Evolutionary conservation across 495 filamentous ascomycete species (phyloP).

Genomic region (Lasiosphaeria miniovina): DNA sequence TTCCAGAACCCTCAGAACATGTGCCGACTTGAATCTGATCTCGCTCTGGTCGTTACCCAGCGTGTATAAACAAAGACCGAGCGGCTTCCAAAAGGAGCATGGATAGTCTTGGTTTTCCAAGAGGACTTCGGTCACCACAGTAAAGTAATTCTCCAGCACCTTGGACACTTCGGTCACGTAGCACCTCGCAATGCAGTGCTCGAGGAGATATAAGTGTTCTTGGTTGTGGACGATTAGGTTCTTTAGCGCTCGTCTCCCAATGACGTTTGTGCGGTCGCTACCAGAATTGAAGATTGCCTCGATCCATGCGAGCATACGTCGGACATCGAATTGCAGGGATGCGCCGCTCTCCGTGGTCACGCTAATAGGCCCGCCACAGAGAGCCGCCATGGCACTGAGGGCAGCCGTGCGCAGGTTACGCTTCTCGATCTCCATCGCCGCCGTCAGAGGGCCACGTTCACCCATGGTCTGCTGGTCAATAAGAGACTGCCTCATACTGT

Average conservation of each 20-base stretch:
- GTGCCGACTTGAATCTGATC: conserved; percentile 83
- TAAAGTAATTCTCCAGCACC: conserved; percentile 91
- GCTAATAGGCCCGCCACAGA: conserved; percentile 89
- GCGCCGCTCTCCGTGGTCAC: conserved; percentile 81
- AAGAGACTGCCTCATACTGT: conserved; percentile 79
- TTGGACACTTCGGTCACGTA: conserved; percentile 75
- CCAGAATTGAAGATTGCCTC: conserved; percentile 86
- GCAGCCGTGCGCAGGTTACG: conserved; percentile 85
- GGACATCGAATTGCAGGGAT: conserved; percentile 84
- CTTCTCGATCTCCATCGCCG: conserved; percentile 95
- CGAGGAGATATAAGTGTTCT: conserved; percentile 75
- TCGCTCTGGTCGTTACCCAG: conserved; percentile 86
- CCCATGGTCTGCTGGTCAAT: conserved; percentile 60
- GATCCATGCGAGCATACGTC: conserved; percentile 90
- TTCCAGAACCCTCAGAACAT: conserved; percentile 77
- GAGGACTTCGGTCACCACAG: conserved; percentile 83
- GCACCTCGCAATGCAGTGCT: conserved; percentile 84
- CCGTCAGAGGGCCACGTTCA: conserved; percentile 71
- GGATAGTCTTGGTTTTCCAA: conserved; percentile 75
- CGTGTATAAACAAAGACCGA: conserved; percentile 84
- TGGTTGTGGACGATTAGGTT: conserved; percentile 90
- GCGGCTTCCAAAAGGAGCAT: conserved; percentile 82
- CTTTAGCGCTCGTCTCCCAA: conserved; percentile 83
- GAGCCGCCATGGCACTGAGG: conserved; percentile 89
- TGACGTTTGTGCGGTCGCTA: conserved; percentile 88